phyloP scores from a whole-genome alignment of 1,284 basidiomycete species.

The Trametes versicolor region DNA sequence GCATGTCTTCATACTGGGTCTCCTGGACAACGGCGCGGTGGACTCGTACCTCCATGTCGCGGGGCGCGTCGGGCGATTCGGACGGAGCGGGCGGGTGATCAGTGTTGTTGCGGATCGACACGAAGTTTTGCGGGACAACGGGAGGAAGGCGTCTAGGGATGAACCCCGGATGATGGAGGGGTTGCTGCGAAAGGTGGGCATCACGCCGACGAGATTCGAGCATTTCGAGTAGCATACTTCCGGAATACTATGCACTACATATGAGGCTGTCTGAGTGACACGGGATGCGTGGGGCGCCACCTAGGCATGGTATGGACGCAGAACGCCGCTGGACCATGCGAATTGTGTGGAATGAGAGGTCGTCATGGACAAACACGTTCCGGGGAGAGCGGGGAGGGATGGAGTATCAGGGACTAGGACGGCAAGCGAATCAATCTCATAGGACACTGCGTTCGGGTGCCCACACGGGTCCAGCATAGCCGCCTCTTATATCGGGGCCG shows the following conservation, averaged over 20 bases:
- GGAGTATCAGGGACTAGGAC: conserved; percentile 8
- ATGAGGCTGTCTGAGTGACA: conserved; percentile 17
- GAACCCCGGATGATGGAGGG: conserved; percentile 55
- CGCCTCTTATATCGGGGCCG: conserved; percentile 15
- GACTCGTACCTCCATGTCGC: conserved; percentile 77
- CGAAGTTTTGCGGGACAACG: conserved; percentile 42
- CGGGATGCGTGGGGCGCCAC: conserved; percentile 1
- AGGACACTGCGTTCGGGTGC: conserved; percentile 12
- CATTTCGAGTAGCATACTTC: conserved; percentile 54
- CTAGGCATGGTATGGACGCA: conserved; percentile 19
- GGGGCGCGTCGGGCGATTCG: conserved; percentile 81
- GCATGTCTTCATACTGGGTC: conserved; percentile 78
- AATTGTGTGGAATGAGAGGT: neutral
- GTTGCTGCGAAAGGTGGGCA: conserved; percentile 58
- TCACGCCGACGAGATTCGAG: conserved; percentile 46
- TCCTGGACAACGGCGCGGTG: conserved; percentile 59
- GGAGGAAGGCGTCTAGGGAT: conserved; percentile 43
- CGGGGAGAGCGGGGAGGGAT: neutral
- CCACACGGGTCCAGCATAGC: conserved; percentile 16
- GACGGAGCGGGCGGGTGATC: conserved; percentile 69
- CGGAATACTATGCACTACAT: neutral
- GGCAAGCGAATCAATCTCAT: conserved; percentile 7
- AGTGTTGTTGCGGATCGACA: conserved; percentile 58
- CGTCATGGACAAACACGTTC: neutral
- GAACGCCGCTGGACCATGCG: conserved; percentile 1